Conservation (phyloP, 2,329 filamentous ascomycete genomes). For the Clonostachys chloroleuca region DNA sequence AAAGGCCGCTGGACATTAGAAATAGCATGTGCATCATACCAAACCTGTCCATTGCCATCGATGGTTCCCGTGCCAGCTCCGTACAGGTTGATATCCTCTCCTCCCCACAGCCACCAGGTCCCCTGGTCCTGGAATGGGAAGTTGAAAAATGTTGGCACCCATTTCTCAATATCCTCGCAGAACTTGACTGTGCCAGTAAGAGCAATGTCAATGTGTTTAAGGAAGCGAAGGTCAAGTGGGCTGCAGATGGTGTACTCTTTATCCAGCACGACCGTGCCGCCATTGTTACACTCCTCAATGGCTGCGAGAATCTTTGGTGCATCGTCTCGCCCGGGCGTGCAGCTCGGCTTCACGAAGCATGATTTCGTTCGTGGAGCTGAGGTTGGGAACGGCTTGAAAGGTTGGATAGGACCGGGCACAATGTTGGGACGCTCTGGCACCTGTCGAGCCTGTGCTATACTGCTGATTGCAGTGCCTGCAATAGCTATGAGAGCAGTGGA, state of each 20-base stretch:
- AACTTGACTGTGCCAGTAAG: slow-evolving; percentile 53
- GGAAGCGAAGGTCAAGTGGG: slow-evolving; percentile 60
- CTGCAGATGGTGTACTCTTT: slow-evolving; percentile 58
- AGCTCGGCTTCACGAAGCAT: slow-evolving; percentile 13
- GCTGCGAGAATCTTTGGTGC: background rate
- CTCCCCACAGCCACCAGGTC: slow-evolving; percentile 21
- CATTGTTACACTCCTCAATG: slow-evolving; percentile 47
- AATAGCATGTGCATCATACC: slow-evolving; percentile 58
- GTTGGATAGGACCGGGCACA: slow-evolving; percentile 8
- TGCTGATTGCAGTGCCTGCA: too few relatives aligned
- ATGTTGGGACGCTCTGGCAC: slow-evolving; percentile 3
- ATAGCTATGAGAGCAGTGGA: too few relatives aligned
- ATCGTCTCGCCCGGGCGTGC: background rate
- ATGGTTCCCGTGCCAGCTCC: slow-evolving; percentile 41
- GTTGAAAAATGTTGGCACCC: slow-evolving; percentile 60
- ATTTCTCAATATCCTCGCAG: slow-evolving; percentile 63
- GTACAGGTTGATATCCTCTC: slow-evolving; percentile 53
- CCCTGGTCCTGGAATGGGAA: slow-evolving; percentile 63
- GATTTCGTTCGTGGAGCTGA: slow-evolving; percentile 12
- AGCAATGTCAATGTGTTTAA: slow-evolving; percentile 59
- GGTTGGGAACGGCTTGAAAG: slow-evolving; percentile 8
- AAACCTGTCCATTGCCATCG: slow-evolving; percentile 61
- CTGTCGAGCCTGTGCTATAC: background rate
- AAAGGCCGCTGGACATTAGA: slow-evolving; percentile 54
- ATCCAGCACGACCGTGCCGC: slow-evolving; percentile 57